Evolutionary conservation across 345 rosid species (phyloP), one percentile per base, ranked within the genome.

Genomic region (Eucalyptus regnans): DNA sequence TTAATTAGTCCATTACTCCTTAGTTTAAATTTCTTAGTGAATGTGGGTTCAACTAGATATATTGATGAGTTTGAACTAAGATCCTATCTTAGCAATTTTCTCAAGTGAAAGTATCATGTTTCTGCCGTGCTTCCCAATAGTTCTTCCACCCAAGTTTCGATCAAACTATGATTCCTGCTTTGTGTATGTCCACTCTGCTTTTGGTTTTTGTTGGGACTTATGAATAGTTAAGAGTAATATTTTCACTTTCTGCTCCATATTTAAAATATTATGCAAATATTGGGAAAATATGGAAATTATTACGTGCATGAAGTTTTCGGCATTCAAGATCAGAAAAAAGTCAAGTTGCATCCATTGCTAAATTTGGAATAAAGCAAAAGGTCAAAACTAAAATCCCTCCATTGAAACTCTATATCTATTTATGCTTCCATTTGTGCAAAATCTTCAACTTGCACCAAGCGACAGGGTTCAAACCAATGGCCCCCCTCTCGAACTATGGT

Each of bases 91-190:
- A 33, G 25, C 44, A 33, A 71, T 71, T 6, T 71, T 71, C 25
- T 6, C 13, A 33, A 66, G 22, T 14, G 9, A 64, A n/a, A 5
- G 9, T 15, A 64, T 64, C 0, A 3, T 10, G 6, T 33, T 14
- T n/a, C 6, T n/a, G 0, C 20, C 0, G 3, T 11, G n/a, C n/a
- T 58, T 58, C n/a, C 5, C 64, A 62, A 12, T 2, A 7, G 16
- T n/a, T n/a, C 18, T n/a, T n/a, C 37, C 76, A 13, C 13, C 44
- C 25, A 33, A 16, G 22, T 8, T n/a, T 66, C 2, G 12, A 9
- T 68, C 43, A 17, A 33, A 68, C 25, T 17, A 3, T 33, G 2
- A 33, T 17, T 33, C 44, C 23, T 33, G 12, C 25, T 68, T 33
- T 33, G 44, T 8, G 13, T 33, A 68, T 31, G 1, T 33, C 80